A percentile compares a stretch with the other conserved stretches of the same genome.
Conservation (phyloP, 192 early-diverging fungal species). For the Dispira parvispora region DNA sequence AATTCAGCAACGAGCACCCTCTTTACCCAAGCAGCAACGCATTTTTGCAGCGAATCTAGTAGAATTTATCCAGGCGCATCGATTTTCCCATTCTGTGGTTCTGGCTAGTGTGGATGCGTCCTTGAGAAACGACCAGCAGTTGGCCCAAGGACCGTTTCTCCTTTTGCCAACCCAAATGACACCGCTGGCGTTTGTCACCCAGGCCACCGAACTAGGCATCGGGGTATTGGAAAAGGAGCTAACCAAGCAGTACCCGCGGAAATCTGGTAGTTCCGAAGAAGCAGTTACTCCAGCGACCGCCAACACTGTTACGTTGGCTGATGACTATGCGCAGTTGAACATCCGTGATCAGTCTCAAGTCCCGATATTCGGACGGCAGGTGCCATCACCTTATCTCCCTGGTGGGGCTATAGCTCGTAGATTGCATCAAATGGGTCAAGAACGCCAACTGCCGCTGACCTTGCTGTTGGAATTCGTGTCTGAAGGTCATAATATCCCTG, state of each 20-base stretch:
- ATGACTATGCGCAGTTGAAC: background rate
- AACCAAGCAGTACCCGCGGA: conserved; percentile 14
- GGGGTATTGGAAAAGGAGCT: conserved; percentile 18
- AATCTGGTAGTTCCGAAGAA: background rate
- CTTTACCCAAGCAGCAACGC: conserved; percentile 29
- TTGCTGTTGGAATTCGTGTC: conserved; percentile 42
- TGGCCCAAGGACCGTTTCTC: conserved; percentile 29
- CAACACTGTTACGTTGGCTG: conserved; percentile 13
- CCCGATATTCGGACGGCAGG: conserved; percentile 7
- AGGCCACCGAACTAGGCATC: conserved; percentile 16
- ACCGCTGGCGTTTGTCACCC: conserved; percentile 18
- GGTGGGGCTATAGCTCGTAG: conserved; percentile 37
- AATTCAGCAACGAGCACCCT: conserved; percentile 52
- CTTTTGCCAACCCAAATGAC: conserved; percentile 30
- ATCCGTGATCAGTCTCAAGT: background rate
- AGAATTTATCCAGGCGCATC: conserved; percentile 30
- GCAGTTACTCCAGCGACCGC: conserved; percentile 12
- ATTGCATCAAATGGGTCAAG: conserved; percentile 29
- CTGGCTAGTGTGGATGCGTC: conserved; percentile 53
- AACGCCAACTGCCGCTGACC: conserved; percentile 20
- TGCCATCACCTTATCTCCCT: conserved; percentile 27
- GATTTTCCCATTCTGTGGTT: conserved; percentile 37
- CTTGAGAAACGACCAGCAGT: conserved; percentile 38
- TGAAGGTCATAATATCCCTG: conserved; percentile 60
- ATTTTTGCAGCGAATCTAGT: conserved; percentile 31